phyloP scores from a whole-genome alignment of 768 basidiomycete species.

The Lactarius psammicola region DNA sequence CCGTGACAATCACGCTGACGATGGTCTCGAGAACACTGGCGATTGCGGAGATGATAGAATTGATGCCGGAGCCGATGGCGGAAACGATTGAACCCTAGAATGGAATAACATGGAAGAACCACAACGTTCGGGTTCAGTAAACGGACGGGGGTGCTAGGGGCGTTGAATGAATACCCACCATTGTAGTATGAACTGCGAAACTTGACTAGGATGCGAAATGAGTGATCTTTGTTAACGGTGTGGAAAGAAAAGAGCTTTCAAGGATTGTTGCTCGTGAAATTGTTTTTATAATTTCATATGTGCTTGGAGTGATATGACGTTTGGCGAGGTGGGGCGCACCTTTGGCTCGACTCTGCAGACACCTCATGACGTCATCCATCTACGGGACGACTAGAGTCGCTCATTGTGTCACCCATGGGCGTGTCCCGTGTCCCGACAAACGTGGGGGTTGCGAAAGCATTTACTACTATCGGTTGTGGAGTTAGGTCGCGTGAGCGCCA shows the following conservation, averaged over 20 bases:
- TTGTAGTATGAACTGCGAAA: background rate
- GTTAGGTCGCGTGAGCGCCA: background rate
- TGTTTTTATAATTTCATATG: background rate
- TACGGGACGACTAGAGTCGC: no score
- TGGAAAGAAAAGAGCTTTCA: no score
- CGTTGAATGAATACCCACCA: background rate
- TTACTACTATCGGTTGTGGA: background rate
- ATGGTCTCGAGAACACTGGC: slow-evolving; percentile 60
- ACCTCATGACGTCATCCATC: background rate
- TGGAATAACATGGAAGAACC: background rate
- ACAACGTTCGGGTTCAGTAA: no score
- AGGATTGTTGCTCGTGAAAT: no score
- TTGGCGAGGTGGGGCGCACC: no score
- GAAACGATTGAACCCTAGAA: slow-evolving; percentile 62
- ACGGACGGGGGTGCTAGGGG: background rate
- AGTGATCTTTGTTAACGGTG: no score
- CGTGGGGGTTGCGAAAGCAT: background rate
- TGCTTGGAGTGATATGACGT: background rate
- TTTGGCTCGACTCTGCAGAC: no score
- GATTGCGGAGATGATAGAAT: slow-evolving; percentile 59
- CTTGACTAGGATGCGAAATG: no score
- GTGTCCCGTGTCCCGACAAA: background rate
- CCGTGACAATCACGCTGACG: slow-evolving; percentile 56
- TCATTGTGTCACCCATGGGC: no score
- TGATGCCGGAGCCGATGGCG: slow-evolving; percentile 60